phyloP scores from a whole-genome alignment of 257 asterid species.

The Datura wrightii region DNA sequence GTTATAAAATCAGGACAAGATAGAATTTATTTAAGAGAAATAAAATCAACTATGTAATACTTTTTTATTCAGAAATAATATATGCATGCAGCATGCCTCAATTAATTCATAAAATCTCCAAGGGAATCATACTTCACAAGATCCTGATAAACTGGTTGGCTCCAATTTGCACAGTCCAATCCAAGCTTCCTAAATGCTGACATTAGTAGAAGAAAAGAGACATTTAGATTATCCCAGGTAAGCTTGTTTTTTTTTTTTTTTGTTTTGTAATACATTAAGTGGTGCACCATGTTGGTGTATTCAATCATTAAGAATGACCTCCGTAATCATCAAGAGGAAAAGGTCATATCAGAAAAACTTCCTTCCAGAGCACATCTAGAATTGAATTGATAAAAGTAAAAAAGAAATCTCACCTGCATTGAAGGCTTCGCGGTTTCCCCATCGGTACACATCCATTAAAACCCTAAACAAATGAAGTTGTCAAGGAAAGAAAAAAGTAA shows the following conservation, averaged over 20 bases:
- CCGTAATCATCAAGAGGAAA: background rate
- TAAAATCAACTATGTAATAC: background rate
- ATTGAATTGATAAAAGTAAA: conserved; percentile 34
- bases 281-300: background rate
- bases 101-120: conserved; percentile 27
- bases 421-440: conserved; percentile 82
- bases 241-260: background rate
- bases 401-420: conserved; percentile 62
- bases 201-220: conserved; percentile 46
- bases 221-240: conserved; percentile 22
- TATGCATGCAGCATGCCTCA: background rate
- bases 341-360: background rate
- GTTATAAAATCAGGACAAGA: conserved; percentile 14
- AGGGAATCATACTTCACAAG: conserved; percentile 67
- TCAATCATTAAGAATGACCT: conserved; percentile 16
- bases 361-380: background rate
- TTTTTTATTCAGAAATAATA: background rate
- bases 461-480: conserved; percentile 63
- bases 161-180: conserved; percentile 98
- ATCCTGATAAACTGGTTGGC: conserved; percentile 88
- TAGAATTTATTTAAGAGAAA: background rate
- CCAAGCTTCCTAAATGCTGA: conserved; percentile 94
- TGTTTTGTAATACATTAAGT: conserved; percentile 1
- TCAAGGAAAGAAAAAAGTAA: conserved; percentile 29
- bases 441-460: conserved; percentile 80